Percentiles rank a stretch among this genome's conserved stretches.
Conservation (phyloP, 2,329 filamentous ascomycete species). For the Colletotrichum agaves region DNA sequence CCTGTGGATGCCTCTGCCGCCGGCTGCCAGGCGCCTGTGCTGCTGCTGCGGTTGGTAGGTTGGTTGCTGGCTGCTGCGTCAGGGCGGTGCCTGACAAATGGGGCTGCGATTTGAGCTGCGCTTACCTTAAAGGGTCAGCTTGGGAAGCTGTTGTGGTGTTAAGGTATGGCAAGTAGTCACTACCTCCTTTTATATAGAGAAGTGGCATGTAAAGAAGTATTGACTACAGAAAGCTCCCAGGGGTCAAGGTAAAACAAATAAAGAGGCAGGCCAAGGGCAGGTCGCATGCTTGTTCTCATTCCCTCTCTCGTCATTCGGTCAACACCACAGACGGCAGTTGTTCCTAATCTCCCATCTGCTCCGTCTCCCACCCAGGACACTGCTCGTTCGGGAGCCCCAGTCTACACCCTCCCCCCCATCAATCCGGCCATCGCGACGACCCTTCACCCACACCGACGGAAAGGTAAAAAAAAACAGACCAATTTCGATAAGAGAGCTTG, state of each 20-base stretch:
- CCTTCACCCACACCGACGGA: neutral
- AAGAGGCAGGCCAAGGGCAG: slow-evolving; percentile 27
- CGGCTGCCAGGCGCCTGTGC: slow-evolving; percentile 18
- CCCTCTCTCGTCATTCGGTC: slow-evolving; percentile 18
- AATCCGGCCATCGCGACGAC: neutral
- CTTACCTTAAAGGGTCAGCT: slow-evolving; percentile 33
- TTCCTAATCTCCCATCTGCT: neutral
- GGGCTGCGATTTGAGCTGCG: slow-evolving; percentile 23
- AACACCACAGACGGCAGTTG: slow-evolving; percentile 33
- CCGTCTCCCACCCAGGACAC: neutral
- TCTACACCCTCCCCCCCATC: neutral
- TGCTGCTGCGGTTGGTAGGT: neutral
- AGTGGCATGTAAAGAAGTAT: neutral
- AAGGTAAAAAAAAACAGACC: neutral
- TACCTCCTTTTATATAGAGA: neutral
- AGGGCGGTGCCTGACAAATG: slow-evolving; percentile 33
- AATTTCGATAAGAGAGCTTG: neutral
- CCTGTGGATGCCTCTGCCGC: slow-evolving; percentile 42
- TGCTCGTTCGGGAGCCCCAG: neutral
- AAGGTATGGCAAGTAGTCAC: neutral
- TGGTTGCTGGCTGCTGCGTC: slow-evolving; percentile 19
- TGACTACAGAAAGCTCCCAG: slow-evolving; percentile 21
- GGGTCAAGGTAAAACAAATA: slow-evolving; percentile 28
- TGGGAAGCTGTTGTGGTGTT: slow-evolving; percentile 9
- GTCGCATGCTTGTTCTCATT: slow-evolving; percentile 26